Conservation (phyloP, 2,329 filamentous ascomycete genomes). For the Beauveria medogensis region DNA sequence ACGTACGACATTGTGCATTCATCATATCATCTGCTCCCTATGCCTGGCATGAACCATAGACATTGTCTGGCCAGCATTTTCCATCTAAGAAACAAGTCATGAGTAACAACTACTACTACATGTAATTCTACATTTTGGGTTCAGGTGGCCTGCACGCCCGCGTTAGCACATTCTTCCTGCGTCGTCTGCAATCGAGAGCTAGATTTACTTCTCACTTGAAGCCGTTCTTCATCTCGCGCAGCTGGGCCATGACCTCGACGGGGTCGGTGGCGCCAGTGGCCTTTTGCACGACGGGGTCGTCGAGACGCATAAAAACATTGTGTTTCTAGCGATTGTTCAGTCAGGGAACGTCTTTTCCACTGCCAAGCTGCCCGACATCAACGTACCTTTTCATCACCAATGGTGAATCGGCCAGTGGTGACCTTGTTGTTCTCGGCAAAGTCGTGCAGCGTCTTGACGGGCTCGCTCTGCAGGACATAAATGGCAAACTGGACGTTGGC, state of each 20-base stretch:
- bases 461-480: slow-evolving; percentile 64
- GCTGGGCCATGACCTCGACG: slow-evolving; percentile 72
- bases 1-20: background rate
- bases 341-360: background rate
- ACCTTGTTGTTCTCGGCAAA: slow-evolving; percentile 75
- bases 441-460: slow-evolving; percentile 66
- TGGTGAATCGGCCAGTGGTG: slow-evolving; percentile 93
- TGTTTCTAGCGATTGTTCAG: slow-evolving; percentile 52
- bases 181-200: background rate
- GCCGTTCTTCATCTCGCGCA: slow-evolving; percentile 87
- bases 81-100: slow-evolving; percentile 1
- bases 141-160: slow-evolving; percentile 19
- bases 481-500: slow-evolving; percentile 83
- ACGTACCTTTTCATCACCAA: slow-evolving; percentile 86
- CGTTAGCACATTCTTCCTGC: background rate
- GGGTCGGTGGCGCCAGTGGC: slow-evolving; percentile 74
- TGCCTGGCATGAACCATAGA: slow-evolving; percentile 6
- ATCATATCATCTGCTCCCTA: slow-evolving; percentile 5
- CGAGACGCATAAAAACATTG: slow-evolving; percentile 92
- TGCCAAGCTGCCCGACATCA: background rate
- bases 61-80: slow-evolving; percentile 1
- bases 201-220: slow-evolving; percentile 45
- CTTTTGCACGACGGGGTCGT: slow-evolving; percentile 79
- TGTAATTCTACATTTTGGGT: slow-evolving; percentile 17
- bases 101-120: slow-evolving; percentile 13